phyloP scores from a whole-genome alignment of 352 stramenopile species.

The Phytophthora sojae region DNA sequence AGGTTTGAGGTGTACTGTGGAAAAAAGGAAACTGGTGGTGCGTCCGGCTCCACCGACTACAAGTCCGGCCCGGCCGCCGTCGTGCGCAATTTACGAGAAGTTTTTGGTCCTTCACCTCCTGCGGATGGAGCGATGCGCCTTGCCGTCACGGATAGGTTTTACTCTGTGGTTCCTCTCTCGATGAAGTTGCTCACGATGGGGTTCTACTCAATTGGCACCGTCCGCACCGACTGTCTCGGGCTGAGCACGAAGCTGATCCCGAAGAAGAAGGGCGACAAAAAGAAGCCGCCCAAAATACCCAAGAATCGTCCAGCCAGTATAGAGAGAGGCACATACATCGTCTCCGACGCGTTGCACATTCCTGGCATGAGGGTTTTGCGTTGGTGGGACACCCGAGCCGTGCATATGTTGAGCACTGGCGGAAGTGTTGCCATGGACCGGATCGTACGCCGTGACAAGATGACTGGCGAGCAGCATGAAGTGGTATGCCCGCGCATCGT shows the following conservation, averaged over 20 bases:
- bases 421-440: neutral
- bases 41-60: neutral
- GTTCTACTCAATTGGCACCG: slow-evolving; percentile 1
- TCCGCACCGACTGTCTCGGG: neutral
- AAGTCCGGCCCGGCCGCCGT: neutral
- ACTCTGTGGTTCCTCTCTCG: neutral
- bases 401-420: neutral
- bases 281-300: neutral
- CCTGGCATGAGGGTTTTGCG: too few species aligned
- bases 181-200: neutral
- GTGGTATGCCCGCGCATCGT: neutral
- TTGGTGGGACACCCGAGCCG: neutral
- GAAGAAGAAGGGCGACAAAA: neutral
- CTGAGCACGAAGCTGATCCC: neutral
- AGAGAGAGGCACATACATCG: neutral
- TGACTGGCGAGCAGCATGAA: neutral
- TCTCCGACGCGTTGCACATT: neutral
- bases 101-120: neutral
- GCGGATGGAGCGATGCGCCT: neutral
- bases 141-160: neutral
- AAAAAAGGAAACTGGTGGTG: neutral
- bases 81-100: neutral
- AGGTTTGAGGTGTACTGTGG: neutral
- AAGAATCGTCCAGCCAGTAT: too few species aligned
- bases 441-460: neutral